phyloP scores from a whole-genome alignment of 257 asterid genomes.

The Henckelia pumila region DNA sequence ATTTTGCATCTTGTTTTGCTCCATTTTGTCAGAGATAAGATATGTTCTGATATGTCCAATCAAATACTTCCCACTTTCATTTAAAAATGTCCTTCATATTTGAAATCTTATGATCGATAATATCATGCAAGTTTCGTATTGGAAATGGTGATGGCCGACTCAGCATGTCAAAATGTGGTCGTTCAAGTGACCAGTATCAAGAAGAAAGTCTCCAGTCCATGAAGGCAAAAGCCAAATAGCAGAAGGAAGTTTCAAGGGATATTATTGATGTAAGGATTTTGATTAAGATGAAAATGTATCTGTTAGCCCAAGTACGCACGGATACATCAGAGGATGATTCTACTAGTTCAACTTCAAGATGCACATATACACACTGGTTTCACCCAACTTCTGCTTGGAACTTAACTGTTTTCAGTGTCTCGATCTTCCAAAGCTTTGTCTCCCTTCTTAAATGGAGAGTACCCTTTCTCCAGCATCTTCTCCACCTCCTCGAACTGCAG shows the following conservation, averaged over 20 bases:
- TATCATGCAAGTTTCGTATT: too few species aligned
- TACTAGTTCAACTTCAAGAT: not conserved
- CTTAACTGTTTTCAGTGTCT: not conserved
- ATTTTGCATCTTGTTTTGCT: too few species aligned
- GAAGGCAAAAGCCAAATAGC: too few species aligned
- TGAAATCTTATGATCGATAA: not conserved
- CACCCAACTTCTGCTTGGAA: not conserved
- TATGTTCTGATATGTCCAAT: too few species aligned
- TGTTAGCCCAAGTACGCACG: not conserved
- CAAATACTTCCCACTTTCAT: too few species aligned
- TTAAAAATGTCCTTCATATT: not conserved
- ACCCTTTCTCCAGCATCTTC: constrained; percentile 49
- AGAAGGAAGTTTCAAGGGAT: too few species aligned
- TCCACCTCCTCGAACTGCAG: constrained; percentile 64
- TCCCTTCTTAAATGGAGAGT: constrained; percentile 40
- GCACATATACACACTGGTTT: not conserved
- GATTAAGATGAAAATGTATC: not conserved
- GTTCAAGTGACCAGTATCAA: not conserved
- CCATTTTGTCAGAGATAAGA: too few species aligned
- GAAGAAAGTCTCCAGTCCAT: not conserved
- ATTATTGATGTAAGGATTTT: not conserved
- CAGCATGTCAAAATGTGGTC: not conserved
- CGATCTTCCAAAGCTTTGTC: constrained; percentile 22
- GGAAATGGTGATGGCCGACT: too few species aligned
- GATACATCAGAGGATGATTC: not conserved